These are phyloP conservation scores for Saturnispora galanensis DNA, from an alignment of 805 yeast genomes.

Conservation along the genomic window DNA sequence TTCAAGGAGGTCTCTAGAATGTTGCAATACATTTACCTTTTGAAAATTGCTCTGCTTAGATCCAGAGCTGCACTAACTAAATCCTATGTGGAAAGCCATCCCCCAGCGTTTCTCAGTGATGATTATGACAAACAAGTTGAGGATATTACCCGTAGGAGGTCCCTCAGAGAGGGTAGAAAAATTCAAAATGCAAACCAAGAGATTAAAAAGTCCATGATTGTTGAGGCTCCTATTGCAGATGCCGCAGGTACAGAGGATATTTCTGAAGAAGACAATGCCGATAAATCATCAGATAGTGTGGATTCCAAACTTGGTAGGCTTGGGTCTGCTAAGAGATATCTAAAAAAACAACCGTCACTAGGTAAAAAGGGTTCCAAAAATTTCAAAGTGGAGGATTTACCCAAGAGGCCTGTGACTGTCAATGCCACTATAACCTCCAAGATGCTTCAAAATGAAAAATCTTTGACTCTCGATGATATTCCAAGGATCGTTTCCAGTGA, in stretches of 20 bases:
- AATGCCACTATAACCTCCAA: constrained; percentile 49
- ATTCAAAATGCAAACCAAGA: constrained; percentile 41
- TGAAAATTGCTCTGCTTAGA: constrained; percentile 77
- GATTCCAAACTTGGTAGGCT: constrained; percentile 6
- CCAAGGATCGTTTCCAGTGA: constrained; percentile 96
- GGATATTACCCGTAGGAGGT: constrained; percentile 68
- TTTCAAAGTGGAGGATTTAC: constrained; percentile 23
- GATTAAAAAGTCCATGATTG: constrained; percentile 55
- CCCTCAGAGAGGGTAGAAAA: constrained; percentile 58
- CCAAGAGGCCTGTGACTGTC: constrained; percentile 9
- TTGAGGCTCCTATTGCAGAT: constrained; percentile 51
- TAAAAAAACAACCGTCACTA: constrained; percentile 3
- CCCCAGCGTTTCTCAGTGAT: constrained; percentile 10
- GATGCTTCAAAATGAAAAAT: constrained; percentile 67
- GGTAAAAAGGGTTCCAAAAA: constrained; percentile 25
- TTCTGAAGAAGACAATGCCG: neutral
- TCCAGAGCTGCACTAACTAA: constrained; percentile 40
- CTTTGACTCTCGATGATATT: constrained; percentile 88
- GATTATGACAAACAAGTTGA: constrained; percentile 61
- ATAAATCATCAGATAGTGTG: neutral
- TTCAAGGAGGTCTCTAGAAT: constrained; percentile 58
- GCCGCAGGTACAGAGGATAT: constrained; percentile 22
- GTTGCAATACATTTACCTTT: constrained; percentile 62
- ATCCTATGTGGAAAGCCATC: neutral
- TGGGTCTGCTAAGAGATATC: constrained; percentile 3